Base-by-base conservation (phyloP, 2,329 filamentous ascomycete genomes). In the Trichophyton simii region DNA sequence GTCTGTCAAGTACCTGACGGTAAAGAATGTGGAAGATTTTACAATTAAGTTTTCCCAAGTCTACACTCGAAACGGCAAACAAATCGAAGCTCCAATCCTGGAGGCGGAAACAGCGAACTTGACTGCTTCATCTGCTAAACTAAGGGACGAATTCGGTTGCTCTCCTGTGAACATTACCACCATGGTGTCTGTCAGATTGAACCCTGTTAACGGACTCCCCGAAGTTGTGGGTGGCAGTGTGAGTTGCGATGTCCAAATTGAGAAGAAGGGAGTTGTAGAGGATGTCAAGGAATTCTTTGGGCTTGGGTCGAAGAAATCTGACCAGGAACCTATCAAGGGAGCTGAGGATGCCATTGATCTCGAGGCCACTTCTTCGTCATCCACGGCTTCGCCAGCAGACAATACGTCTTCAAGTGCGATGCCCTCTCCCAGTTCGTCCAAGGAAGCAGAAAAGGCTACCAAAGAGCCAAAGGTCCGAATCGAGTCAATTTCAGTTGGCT, bases 241-340 rank as follows among this genome's bases (percentile, higher is more conserved):
- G 4, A 91, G 91, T 72, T 99, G 94, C 70, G 89, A 95, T 72
- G 83, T 87, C 28, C 88, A 95, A 59, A 81, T 80, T 3, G 73
- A 76, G 7, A 84, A 84, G 74, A 89, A 91, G 72, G 89, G 88
- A 59, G 83, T 97, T 57, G 88, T 96, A 57, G 92, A 96, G 70
- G 91, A 90, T 50, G 89, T 97, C 66, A 99, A 99, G 80, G 95
- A 91, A 66, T 83, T 96, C 65, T 95, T 99, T 71, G 94, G 94
- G 4, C 91, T 97, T 71, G 94, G 92, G 28, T 88, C 88, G 69
- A 90, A 89, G 76, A 95, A 95, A 76, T 87, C 88, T 65, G 88
- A 92, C 61, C 88, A 96, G 75, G 81, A 82, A 65, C 77, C 82
- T 6, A 71, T 96, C 38, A 81, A 83, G 63, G 83, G 81, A 48